A percentile compares a stretch with the other conserved stretches of the same genome.
phyloP scores from a whole-genome alignment of 768 basidiomycete species.

The Asterophora lycoperdoides region DNA sequence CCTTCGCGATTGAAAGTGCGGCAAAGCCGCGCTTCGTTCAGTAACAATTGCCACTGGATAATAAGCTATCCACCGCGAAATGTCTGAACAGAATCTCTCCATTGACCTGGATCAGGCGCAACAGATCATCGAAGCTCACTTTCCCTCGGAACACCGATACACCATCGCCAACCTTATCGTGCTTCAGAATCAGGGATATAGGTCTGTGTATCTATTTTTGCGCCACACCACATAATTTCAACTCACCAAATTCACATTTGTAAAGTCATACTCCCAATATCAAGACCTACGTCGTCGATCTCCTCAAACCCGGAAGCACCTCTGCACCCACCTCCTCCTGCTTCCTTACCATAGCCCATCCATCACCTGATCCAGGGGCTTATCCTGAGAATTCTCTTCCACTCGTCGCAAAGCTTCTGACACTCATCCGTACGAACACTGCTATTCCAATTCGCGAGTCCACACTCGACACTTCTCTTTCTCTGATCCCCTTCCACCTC shows the following conservation, averaged over 20 bases:
- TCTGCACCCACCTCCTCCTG: slow-evolving; percentile 15
- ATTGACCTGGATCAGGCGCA: slow-evolving; percentile 13
- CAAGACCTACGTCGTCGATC: slow-evolving; percentile 18
- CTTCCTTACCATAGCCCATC: slow-evolving; percentile 28
- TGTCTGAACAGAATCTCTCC: slow-evolving; percentile 3
- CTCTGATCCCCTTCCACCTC: slow-evolving; percentile 45
- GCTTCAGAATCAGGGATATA: slow-evolving; percentile 16
- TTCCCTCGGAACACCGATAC: slow-evolving; percentile 5
- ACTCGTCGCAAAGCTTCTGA: slow-evolving; percentile 35
- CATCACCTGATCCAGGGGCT: slow-evolving; percentile 3
- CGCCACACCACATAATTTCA: neutral
- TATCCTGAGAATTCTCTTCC: slow-evolving; percentile 36
- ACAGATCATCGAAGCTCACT: slow-evolving; percentile 12
- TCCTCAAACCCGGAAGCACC: slow-evolving; percentile 8
- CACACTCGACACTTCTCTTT: slow-evolving; percentile 44
- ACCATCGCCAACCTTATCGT: slow-evolving; percentile 10
- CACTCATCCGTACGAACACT: slow-evolving; percentile 39
- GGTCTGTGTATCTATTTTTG: slow-evolving; percentile 6
- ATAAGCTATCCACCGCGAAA: neutral
- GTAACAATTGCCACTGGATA: neutral
- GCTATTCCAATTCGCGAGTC: slow-evolving; percentile 48
- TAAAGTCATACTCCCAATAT: slow-evolving; percentile 15
- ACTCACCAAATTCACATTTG: neutral
- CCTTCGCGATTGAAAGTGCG: no score
- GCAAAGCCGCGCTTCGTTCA: no score